These are phyloP conservation scores for Truncatella angustata DNA, from an alignment of 2,329 filamentous ascomycete genomes.

Conservation along the genomic window DNA sequence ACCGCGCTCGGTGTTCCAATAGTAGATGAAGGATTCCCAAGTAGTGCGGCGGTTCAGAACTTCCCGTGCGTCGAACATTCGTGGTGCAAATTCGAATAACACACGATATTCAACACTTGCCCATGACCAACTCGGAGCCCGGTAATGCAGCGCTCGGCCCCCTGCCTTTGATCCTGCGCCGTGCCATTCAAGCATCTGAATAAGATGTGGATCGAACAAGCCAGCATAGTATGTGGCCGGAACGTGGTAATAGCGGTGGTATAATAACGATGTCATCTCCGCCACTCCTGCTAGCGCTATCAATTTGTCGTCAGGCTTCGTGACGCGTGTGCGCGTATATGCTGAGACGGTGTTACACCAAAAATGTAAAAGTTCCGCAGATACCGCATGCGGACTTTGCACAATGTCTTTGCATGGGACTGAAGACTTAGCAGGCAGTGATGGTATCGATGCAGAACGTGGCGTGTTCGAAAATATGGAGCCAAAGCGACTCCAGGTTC, in stretches of 20 bases:
- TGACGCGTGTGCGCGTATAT: slow-evolving; percentile 7
- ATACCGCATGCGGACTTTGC: too few relatives aligned
- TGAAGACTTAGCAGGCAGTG: too few relatives aligned
- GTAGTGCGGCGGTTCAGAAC: too few relatives aligned
- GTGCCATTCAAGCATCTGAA: slow-evolving; percentile 1
- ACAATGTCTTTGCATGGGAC: too few relatives aligned
- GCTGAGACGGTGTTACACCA: slow-evolving; percentile 8
- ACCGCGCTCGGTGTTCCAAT: too few relatives aligned
- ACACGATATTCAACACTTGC: not conserved
- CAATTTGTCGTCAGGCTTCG: slow-evolving; percentile 1
- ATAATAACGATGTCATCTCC: not conserved
- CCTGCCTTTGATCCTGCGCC: not conserved
- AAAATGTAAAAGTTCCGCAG: not conserved
- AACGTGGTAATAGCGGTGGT: not conserved
- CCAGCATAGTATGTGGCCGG: not conserved
- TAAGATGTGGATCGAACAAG: not conserved
- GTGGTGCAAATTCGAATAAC: slow-evolving; percentile 7
- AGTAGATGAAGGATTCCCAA: too few relatives aligned
- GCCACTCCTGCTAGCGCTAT: slow-evolving; percentile 6
- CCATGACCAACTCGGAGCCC: slow-evolving; percentile 3
- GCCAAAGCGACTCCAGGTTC: too few relatives aligned
- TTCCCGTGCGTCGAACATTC: too few relatives aligned
- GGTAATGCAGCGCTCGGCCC: too few relatives aligned
- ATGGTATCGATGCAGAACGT: too few relatives aligned
- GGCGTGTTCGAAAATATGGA: too few relatives aligned